These are phyloP conservation scores for Spathaspora gorwiae DNA, from an alignment of 805 yeast species.

Conservation along the genomic window DNA sequence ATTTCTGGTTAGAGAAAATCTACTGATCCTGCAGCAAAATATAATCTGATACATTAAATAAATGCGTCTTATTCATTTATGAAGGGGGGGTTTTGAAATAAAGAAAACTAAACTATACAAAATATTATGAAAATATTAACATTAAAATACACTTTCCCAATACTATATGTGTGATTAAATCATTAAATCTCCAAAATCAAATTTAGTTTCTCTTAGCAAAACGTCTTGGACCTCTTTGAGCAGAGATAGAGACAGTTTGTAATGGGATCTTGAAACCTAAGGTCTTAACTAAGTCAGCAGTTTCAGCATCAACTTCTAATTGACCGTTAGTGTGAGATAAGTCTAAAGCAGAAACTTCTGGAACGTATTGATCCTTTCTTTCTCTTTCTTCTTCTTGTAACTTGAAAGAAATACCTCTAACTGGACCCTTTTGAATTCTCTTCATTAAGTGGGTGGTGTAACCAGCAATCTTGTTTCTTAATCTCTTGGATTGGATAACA, in stretches of 20 bases:
- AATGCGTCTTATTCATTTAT: not conserved
- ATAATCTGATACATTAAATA: not conserved
- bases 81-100: not conserved
- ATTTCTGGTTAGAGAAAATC: no score
- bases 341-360: conserved; percentile 99
- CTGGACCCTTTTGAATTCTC: conserved; percentile 99
- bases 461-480: conserved; percentile 99
- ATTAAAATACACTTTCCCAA: conserved; percentile 3
- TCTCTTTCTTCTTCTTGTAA: conserved; percentile 99
- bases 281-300: conserved; percentile 89
- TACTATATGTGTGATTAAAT: not conserved
- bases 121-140: not conserved
- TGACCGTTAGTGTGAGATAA: conserved; percentile 93
- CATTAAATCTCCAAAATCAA: not conserved
- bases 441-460: conserved; percentile 99
- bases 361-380: conserved; percentile 99
- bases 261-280: conserved; percentile 87
- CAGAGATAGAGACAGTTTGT: conserved; percentile 79
- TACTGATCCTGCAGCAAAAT: no score
- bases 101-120: conserved; percentile 1
- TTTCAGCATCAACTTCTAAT: conserved; percentile 95
- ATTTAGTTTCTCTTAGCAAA: conserved; percentile 82
- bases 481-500: conserved; percentile 98
- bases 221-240: conserved; percentile 88
- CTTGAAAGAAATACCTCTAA: conserved; percentile 99